Conservation (phyloP, 2,329 filamentous ascomycete species). For the Rosellinia necatrix region DNA sequence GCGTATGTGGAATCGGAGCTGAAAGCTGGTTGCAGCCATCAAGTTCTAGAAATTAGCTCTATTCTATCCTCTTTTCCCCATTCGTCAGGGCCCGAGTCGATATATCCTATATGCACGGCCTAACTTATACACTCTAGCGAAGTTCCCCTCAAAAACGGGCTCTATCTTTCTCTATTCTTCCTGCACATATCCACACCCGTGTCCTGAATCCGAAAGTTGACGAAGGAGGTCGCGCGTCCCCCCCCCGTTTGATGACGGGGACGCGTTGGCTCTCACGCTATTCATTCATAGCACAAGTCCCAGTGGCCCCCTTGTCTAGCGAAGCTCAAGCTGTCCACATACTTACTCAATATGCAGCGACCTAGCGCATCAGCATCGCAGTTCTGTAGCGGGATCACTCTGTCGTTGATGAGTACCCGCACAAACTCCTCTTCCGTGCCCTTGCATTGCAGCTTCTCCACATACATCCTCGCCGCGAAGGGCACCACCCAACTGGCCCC, state of each 20-base stretch:
- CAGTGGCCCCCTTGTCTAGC: constrained; percentile 74
- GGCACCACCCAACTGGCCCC: constrained; percentile 80
- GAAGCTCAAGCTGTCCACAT: constrained; percentile 77
- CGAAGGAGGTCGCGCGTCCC: not conserved
- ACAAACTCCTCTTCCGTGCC: constrained; percentile 68
- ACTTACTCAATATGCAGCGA: constrained; percentile 70
- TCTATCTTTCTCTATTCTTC: not conserved
- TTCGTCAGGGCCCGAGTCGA: constrained; percentile 3
- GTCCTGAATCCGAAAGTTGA: not conserved
- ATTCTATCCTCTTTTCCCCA: constrained; percentile 1
- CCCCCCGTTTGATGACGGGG: not conserved
- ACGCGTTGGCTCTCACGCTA: not conserved
- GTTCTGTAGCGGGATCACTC: constrained; percentile 71
- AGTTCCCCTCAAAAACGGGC: not conserved
- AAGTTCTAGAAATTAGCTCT: not conserved
- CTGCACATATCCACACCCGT: not conserved
- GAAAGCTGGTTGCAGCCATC: not conserved
- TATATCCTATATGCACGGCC: too few species aligned
- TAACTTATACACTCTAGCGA: too few species aligned
- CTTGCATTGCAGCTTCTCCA: constrained; percentile 81
- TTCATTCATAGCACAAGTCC: constrained; percentile 62
- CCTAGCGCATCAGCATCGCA: constrained; percentile 74
- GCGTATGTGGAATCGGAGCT: not conserved
- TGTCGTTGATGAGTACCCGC: constrained; percentile 80
- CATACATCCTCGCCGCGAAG: constrained; percentile 79